These are phyloP conservation scores for Torulaspora quercuum DNA, from an alignment of 805 yeast genomes.

Conservation along the genomic window DNA sequence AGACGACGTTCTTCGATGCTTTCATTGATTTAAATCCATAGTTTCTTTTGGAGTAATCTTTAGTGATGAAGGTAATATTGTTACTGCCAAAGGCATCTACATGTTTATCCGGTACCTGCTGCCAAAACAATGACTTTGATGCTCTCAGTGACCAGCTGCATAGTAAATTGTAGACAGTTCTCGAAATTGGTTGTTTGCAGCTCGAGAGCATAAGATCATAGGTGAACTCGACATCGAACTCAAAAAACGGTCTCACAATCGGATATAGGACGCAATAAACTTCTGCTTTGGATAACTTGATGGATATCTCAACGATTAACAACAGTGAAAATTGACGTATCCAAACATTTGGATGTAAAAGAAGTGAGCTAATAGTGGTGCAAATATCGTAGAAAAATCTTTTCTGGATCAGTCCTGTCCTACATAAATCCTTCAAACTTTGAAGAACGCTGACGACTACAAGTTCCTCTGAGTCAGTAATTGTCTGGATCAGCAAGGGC, in stretches of 20 bases:
- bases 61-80: slow-evolving; percentile 26
- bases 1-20: slow-evolving; percentile 28
- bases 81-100: slow-evolving; percentile 48
- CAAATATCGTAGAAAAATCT: slow-evolving; percentile 55
- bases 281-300: slow-evolving; percentile 69
- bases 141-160: slow-evolving; percentile 70
- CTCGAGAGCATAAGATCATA: slow-evolving; percentile 67
- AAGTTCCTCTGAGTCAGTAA: slow-evolving; percentile 78
- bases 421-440: slow-evolving; percentile 53
- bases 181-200: slow-evolving; percentile 62
- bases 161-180: slow-evolving; percentile 59
- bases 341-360: slow-evolving; percentile 85
- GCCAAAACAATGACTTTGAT: slow-evolving; percentile 77
- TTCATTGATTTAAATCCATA: slow-evolving; percentile 28
- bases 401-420: slow-evolving; percentile 53
- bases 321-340: slow-evolving; percentile 66
- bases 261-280: slow-evolving; percentile 81
- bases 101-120: slow-evolving; percentile 40
- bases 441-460: slow-evolving; percentile 69
- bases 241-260: slow-evolving; percentile 67
- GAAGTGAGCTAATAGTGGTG: slow-evolving; percentile 49
- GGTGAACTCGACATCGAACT: slow-evolving; percentile 68
- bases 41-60: slow-evolving; percentile 28
- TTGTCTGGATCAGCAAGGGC: slow-evolving; percentile 79
- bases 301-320: slow-evolving; percentile 59